Base-by-base conservation (phyloP, 768 basidiomycete species). In the Erythrobasidium yunnanense region DNA sequence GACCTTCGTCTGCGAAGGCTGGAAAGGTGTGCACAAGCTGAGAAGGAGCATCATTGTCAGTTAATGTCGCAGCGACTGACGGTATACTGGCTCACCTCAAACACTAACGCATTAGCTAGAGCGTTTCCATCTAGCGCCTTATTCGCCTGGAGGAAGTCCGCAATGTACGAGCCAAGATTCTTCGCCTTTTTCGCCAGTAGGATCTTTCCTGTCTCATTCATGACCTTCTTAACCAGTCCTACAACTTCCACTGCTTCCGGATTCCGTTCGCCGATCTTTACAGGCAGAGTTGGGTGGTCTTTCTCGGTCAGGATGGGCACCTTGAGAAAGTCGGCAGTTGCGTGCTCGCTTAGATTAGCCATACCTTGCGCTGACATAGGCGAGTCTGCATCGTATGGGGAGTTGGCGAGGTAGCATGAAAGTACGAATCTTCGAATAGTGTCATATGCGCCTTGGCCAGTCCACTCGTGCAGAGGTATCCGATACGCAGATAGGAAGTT, bases 401-500 rank as follows among this genome's bases (percentile, higher is more conserved):
- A 2, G 25, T 60, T 34, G 4, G 65, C 33, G n/a, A 68, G 34
- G 47, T 51, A 68, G 32, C 47, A 52, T 23, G 67, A 22, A 23
- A 68, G 25, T 17, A 50, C 46, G 66, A 68, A 66, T 17, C 65
- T 32, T 22, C 65, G 60, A 32, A 68, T 53, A 11, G 30, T 68
- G 49, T 68, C 66, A 20, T 53, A 68, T 5, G 66, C 66, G 4
- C 66, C 66, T 68, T 66, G 45, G 3, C 65, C 65, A 15, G 65
- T 52, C 20, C 63, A 49, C 34, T 42, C 34, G 33, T 68, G 45
- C 46, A 68, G 33, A 1, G 27, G n/a, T 20, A 68, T 38, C 20
- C 66, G 66, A 53, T 68, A 68, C 3, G 29, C 66, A n/a, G 46
- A 53, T 15, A 68, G 52, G 38, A 66, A 68, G 34, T 68, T 68